Percentiles rank a stretch among this genome's conserved stretches.
These are phyloP conservation scores for Periconia sp. DNA, from an alignment of 2,329 filamentous ascomycete species.

Conservation along the genomic window DNA sequence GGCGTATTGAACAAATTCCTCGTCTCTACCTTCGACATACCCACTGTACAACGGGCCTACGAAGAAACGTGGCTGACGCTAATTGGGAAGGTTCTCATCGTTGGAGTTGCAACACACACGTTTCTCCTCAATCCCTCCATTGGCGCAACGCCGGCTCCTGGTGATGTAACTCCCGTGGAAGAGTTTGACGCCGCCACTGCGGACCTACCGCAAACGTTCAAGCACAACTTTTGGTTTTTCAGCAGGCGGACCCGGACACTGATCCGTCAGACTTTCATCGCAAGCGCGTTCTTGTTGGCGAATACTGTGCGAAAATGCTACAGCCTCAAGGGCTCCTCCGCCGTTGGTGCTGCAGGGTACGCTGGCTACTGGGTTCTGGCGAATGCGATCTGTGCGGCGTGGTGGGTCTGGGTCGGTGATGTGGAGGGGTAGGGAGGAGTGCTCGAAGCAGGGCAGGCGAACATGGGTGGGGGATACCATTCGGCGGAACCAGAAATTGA, in stretches of 20 bases:
- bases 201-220: slow-evolving; percentile 68
- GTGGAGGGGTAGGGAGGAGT: slow-evolving; percentile 2
- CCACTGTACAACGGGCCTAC: slow-evolving; percentile 69
- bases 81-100: slow-evolving; percentile 61
- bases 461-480: not conserved
- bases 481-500: not conserved
- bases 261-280: slow-evolving; percentile 55
- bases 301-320: slow-evolving; percentile 67
- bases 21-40: slow-evolving; percentile 74
- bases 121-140: slow-evolving; percentile 77
- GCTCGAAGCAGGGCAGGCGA: not conserved
- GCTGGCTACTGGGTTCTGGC: slow-evolving; percentile 74
- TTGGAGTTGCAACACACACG: slow-evolving; percentile 70
- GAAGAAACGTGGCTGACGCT: slow-evolving; percentile 55
- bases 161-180: slow-evolving; percentile 49
- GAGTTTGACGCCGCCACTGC: slow-evolving; percentile 67
- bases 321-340: slow-evolving; percentile 70
- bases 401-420: slow-evolving; percentile 55
- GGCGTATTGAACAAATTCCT: slow-evolving; percentile 69
- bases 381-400: slow-evolving; percentile 61
- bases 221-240: slow-evolving; percentile 73
- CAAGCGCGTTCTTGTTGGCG: slow-evolving; percentile 50
- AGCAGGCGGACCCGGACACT: slow-evolving; percentile 65
- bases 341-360: slow-evolving; percentile 71
- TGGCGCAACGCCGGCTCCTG: slow-evolving; percentile 55